Base-by-base conservation (phyloP, 2,329 filamentous ascomycete species). In the Cladophialophora psammophila region DNA sequence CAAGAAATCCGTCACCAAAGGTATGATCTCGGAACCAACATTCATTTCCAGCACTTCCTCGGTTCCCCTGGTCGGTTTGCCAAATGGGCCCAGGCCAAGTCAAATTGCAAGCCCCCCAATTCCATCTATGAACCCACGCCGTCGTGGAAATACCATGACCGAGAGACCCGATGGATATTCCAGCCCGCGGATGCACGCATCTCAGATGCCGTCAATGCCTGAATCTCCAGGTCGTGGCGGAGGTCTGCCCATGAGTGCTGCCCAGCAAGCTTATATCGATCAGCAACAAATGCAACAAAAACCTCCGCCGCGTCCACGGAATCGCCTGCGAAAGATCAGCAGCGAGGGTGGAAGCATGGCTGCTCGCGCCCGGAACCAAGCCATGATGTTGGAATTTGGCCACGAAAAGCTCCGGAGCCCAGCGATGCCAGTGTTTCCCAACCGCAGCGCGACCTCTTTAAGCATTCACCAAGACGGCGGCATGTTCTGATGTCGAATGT, bases 11-110 rank as follows among this genome's bases (percentile, higher is more conserved):
- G 81, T 90, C 56, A 84, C 84, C 69, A 90, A 90, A 76, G 79
- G 81, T 12, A 84, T 86, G 65, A 90, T 90, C 58, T 88, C 86
- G 1, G 87, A 90, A 72, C 88, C 88, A 0, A 82, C 78, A 2
- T 80, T 83, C 57, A 74, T 83, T 9, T 82, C 80, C 4, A 79
- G 81, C 9, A 89, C 87, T 3, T 87, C 85, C 1, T 85, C 85
- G 53, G 82, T 88, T 34, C 86, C 87, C 54, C 84, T 85, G 0
- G 80, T 88, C 40, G 85, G 84, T 40, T 80, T 89, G 10, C 86
- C 86, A 13, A 74, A 82, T n/a, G 84, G 68, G 20, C 62, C 66
- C 36, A 64, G 71, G 57, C 64, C 68, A 20, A 62, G 65, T 26
- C 64, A 69, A 48, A 70, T 69, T 57, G 59, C 67, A 26, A 67